phyloP scores from a whole-genome alignment of 768 basidiomycete genomes.

The Scleroderma citrinum region DNA sequence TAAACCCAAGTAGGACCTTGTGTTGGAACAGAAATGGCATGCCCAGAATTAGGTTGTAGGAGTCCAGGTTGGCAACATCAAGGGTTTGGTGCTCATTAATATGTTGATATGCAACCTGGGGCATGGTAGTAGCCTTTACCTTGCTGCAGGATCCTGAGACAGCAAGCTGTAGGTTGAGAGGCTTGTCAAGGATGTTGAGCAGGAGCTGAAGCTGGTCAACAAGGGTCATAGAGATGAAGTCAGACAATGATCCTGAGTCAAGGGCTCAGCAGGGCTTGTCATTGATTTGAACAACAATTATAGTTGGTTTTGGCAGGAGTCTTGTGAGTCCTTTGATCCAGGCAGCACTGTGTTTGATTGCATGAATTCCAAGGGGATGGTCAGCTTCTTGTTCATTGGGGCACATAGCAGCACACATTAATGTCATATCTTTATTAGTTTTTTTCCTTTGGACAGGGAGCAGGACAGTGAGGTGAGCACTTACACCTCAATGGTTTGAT shows the following conservation, averaged over 20 bases:
- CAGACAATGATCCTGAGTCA: conserved; percentile 25
- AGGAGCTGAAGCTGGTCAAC: conserved; percentile 26
- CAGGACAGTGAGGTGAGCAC: too few relatives aligned
- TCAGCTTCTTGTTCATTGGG: too few relatives aligned
- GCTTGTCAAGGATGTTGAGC: conserved; percentile 14
- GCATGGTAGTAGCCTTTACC: conserved; percentile 13
- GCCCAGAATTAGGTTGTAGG: conserved; percentile 35
- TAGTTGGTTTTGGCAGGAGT: conserved; percentile 9
- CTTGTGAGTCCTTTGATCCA: neutral
- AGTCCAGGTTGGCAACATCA: conserved; percentile 32
- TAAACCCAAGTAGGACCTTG: conserved; percentile 23
- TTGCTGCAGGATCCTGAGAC: conserved; percentile 25
- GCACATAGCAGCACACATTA: too few relatives aligned
- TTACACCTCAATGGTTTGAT: too few relatives aligned
- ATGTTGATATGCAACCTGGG: conserved; percentile 11
- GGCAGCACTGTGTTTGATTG: neutral
- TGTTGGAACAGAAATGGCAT: conserved; percentile 35
- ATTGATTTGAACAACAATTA: conserved; percentile 14
- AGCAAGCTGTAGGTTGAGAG: conserved; percentile 26
- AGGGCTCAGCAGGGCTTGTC: conserved; percentile 15
- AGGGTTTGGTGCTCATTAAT: conserved; percentile 22
- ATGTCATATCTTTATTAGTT: too few relatives aligned
- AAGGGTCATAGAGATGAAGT: conserved; percentile 26
- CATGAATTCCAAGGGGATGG: too few relatives aligned
- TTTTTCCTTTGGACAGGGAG: too few relatives aligned